Percentiles rank a stretch among this genome's conserved stretches.
These are phyloP conservation scores for Meyerozyma smithsonii DNA, from an alignment of 1,139 yeast species.

Conservation along the genomic window DNA sequence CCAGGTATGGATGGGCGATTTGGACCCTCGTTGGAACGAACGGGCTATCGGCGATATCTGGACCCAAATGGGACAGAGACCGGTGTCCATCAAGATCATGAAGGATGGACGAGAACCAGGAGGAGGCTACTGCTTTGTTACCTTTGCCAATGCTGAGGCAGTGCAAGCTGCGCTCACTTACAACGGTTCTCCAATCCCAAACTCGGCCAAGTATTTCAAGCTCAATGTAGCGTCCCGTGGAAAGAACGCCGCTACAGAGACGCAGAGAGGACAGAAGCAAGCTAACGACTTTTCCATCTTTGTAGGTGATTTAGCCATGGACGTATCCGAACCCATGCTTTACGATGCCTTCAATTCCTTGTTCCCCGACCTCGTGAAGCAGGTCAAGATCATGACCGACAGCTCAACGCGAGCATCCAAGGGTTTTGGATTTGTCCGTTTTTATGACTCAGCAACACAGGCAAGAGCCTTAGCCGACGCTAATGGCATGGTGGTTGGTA, in stretches of 20 bases:
- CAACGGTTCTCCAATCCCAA: conserved; percentile 69
- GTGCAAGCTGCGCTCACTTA: conserved; percentile 68
- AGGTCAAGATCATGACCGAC: conserved; percentile 85
- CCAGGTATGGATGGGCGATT: conserved; percentile 90
- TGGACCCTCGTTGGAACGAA: conserved; percentile 86
- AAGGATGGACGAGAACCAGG: conserved; percentile 27
- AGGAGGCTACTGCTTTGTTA: conserved; percentile 70
- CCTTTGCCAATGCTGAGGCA: conserved; percentile 60
- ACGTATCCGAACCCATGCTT: conserved; percentile 68
- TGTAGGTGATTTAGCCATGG: conserved; percentile 80
- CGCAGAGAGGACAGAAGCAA: conserved; percentile 11
- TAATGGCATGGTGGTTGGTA: conserved; percentile 75
- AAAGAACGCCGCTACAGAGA: not conserved
- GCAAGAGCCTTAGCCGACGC: conserved; percentile 71
- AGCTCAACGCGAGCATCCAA: conserved; percentile 70
- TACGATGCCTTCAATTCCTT: conserved; percentile 65
- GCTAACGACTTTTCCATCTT: conserved; percentile 62
- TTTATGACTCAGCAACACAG: conserved; percentile 66
- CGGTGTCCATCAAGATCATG: conserved; percentile 33
- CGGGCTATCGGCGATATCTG: conserved; percentile 61
- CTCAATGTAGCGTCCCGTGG: conserved; percentile 82
- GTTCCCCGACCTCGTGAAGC: conserved; percentile 67
- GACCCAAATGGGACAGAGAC: conserved; percentile 40
- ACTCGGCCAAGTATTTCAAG: conserved; percentile 52
- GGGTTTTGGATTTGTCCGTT: conserved; percentile 92